These are phyloP conservation scores for Arthrobotrys sinensis DNA, from an alignment of 2,329 filamentous ascomycete species.

Conservation along the genomic window DNA sequence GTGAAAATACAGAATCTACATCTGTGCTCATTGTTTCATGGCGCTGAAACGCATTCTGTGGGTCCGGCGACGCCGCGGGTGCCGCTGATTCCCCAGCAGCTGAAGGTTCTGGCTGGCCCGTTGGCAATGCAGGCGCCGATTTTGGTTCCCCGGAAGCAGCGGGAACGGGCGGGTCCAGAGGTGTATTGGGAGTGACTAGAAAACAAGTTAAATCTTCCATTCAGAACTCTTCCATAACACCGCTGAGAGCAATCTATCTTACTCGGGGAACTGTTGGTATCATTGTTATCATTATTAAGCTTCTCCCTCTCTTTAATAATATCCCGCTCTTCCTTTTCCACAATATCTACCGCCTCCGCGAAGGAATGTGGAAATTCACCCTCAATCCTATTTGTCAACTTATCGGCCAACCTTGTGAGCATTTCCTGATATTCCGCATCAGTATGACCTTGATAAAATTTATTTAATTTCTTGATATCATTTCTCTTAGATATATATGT, in stretches of 20 bases:
- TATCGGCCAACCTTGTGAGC: background rate
- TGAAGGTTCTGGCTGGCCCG: background rate
- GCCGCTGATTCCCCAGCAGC: background rate
- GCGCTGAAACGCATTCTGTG: background rate
- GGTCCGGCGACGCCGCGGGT: background rate
- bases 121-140: background rate
- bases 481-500: background rate
- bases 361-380: background rate
- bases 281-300: too few species aligned
- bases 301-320: background rate
- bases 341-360: constrained; percentile 1
- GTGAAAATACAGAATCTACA: background rate
- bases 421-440: constrained; percentile 16
- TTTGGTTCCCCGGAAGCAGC: background rate
- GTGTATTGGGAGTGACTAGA: background rate
- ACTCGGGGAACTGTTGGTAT: background rate
- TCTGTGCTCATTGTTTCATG: background rate
- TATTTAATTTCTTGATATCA: background rate
- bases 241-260: background rate
- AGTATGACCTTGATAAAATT: background rate
- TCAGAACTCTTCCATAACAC: background rate
- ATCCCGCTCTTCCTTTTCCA: constrained; percentile 15
- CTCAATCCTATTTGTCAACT: constrained; percentile 1
- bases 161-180: background rate
- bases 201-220: background rate